Base-by-base conservation (phyloP, 2,329 filamentous ascomycete species). In the Aspergillus neotritici region DNA sequence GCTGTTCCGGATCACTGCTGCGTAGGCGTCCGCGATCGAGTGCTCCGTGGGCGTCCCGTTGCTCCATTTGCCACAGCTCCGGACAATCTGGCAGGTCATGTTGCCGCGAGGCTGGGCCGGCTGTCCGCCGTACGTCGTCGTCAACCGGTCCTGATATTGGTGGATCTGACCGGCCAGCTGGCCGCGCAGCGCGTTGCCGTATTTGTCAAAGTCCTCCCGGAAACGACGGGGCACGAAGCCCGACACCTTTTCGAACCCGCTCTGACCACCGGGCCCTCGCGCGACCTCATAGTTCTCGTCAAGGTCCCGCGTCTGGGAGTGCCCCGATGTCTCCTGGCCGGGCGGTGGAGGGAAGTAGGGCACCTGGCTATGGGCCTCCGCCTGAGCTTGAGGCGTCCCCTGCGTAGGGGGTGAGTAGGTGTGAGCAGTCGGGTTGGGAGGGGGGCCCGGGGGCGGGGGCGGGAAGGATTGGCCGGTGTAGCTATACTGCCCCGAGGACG, bases 51-150 rank as follows among this genome's bases (percentile, higher is more conserved):
- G 69, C 39, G 94, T 91, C 6, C 91, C 91, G 58, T 86, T 93
- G n/a, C 87, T 94, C 91, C 91, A 97, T 66, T 96, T 90, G n/a
- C 81, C 79, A 51, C 87, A 93, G 44, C 88, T 95, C 34, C 91
- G 80, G 13, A 96, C 59, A 31, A 68, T 63, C 43, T 69, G 59
- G 39, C 66, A 69, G n/a, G 52, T 58, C 60, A 67, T 66, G 33
- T 60, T 62, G 10, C 64, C 62, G 7, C 55, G 52, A 16, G 41
- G 46, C 37, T 60, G 59, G 2, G 54, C 51, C 14, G 47, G 41
- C 0, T 50, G 52, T 21, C 62, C 56, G 5, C 54, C 50, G 16
- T 51, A 54, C 21, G 10, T 25, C 13, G 52, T 43, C 17, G 51
- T 60, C 34, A 65, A 55, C 5, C 58, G 58, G 50, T 70, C 67